Evolutionary conservation across 1,139 yeast species (phyloP).

Genomic region (Saccharomyces hybrid): DNA sequence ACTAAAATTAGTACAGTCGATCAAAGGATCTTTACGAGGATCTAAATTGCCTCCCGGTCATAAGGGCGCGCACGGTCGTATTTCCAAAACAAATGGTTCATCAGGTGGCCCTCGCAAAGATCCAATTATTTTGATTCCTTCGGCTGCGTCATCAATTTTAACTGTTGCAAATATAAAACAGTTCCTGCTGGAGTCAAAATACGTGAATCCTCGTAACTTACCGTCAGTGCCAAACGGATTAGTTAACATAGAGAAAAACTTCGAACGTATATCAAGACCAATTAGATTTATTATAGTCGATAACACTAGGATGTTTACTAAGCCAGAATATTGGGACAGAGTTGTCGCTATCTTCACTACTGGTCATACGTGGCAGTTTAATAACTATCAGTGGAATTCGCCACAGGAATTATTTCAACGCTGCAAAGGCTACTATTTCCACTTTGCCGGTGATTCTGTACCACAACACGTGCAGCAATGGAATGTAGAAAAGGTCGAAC

Average conservation of each 20-base stretch:
- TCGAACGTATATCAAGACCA: constrained; percentile 28
- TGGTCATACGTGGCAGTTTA: constrained; percentile 96
- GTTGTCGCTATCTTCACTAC: constrained; percentile 94
- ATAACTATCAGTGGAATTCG: constrained; percentile 72
- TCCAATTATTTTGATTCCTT: constrained; percentile 90
- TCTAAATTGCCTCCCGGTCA: constrained; percentile 18
- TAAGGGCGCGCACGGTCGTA: constrained; percentile 26
- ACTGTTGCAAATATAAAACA: constrained; percentile 76
- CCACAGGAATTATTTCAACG: constrained; percentile 78
- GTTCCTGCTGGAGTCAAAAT: constrained; percentile 72
- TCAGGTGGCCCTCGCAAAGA: constrained; percentile 40
- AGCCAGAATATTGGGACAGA: constrained; percentile 95
- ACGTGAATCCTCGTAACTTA: constrained; percentile 47
- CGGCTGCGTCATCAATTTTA: constrained; percentile 85
- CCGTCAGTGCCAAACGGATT: constrained; percentile 23
- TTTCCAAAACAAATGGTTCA: constrained; percentile 11
- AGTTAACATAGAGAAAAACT: constrained; percentile 28
- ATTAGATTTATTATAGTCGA: constrained; percentile 54
- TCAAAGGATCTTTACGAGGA: constrained; percentile 35
- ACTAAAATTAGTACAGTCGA: constrained; percentile 48
- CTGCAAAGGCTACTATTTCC: constrained; percentile 74
- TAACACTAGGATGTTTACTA: constrained; percentile 78
- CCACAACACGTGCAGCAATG: constrained; percentile 74
- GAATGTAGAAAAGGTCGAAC: constrained; percentile 73
- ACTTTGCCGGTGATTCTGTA: constrained; percentile 69